phyloP scores from a whole-genome alignment of 495 filamentous ascomycete species.

The Aspergillus steynii region DNA sequence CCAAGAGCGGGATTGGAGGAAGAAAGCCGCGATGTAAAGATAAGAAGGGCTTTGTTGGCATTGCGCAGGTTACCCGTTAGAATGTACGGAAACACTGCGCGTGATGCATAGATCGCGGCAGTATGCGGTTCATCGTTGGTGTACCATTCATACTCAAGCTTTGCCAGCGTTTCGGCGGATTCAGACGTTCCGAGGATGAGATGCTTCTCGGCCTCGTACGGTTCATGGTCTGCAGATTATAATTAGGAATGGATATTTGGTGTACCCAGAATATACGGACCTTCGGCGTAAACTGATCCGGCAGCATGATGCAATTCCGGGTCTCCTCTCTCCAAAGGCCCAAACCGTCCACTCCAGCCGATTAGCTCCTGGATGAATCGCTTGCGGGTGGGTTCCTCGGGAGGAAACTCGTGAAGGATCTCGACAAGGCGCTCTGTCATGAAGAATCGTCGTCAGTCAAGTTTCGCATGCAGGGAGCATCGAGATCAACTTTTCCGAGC shows the following conservation, averaged over 20 bases:
- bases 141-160: conserved; percentile 93
- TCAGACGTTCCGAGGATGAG: conserved; percentile 86
- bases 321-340: conserved; percentile 88
- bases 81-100: conserved; percentile 90
- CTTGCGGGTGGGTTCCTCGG: conserved; percentile 86
- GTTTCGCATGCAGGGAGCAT: neutral
- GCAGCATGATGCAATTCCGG: conserved; percentile 94
- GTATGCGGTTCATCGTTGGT: conserved; percentile 82
- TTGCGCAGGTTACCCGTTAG: conserved; percentile 86
- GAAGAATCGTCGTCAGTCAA: conserved; percentile 4
- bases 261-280: conserved; percentile 32
- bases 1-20: conserved; percentile 66
- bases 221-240: conserved; percentile 65
- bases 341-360: conserved; percentile 80
- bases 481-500: conserved; percentile 43
- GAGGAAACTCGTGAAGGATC: conserved; percentile 74
- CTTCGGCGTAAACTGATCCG: conserved; percentile 82
- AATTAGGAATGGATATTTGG: conserved; percentile 13
- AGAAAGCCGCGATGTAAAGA: conserved; percentile 74
- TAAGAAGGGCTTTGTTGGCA: conserved; percentile 75
- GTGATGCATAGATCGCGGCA: conserved; percentile 83
- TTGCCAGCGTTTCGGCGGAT: conserved; percentile 74
- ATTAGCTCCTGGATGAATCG: conserved; percentile 87
- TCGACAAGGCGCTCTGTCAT: conserved; percentile 54
- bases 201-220: conserved; percentile 91